Evolutionary conservation across 2,329 filamentous ascomycete genomes (phyloP).

Genomic region (Penicillium sp.): DNA sequence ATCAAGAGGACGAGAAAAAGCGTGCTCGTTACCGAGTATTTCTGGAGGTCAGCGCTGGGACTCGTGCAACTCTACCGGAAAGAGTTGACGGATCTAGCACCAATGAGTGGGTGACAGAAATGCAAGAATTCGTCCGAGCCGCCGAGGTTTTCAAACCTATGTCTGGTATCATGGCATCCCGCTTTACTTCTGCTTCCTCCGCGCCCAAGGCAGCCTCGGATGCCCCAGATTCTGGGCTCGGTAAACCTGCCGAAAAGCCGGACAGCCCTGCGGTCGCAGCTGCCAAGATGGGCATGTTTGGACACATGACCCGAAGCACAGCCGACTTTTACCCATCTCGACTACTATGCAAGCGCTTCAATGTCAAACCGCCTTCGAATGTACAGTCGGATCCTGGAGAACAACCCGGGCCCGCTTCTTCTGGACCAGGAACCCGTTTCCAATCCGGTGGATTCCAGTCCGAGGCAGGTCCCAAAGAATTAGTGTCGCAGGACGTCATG

Average conservation of each 20-base stretch:
- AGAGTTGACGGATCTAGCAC: constrained; percentile 54
- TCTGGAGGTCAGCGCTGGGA: constrained; percentile 73
- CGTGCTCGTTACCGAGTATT: constrained; percentile 78
- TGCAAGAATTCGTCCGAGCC: constrained; percentile 74
- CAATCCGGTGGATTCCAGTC: constrained; percentile 37
- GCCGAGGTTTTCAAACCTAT: constrained; percentile 87
- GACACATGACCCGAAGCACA: constrained; percentile 74
- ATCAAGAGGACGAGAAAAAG: constrained; percentile 79
- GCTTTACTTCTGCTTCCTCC: constrained; percentile 70
- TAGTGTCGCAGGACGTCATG: constrained; percentile 58
- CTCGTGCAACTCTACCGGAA: constrained; percentile 60
- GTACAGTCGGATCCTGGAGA: constrained; percentile 58
- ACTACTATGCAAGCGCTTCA: constrained; percentile 92
- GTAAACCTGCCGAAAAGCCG: constrained; percentile 56
- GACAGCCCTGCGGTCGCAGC: constrained; percentile 82
- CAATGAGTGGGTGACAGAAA: constrained; percentile 78
- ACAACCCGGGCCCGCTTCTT: constrained; percentile 35
- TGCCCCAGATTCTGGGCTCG: constrained; percentile 44
- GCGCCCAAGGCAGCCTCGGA: constrained; percentile 44
- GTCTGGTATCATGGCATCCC: constrained; percentile 86
- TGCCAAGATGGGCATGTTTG: constrained; percentile 90
- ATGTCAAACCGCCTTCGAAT: constrained; percentile 75
- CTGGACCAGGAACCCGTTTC: constrained; percentile 29
- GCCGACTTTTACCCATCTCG: constrained; percentile 77
- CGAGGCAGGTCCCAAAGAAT: constrained; percentile 42